Base-by-base conservation (phyloP, 1,284 basidiomycete genomes). In the Trichosporon ovoides region DNA sequence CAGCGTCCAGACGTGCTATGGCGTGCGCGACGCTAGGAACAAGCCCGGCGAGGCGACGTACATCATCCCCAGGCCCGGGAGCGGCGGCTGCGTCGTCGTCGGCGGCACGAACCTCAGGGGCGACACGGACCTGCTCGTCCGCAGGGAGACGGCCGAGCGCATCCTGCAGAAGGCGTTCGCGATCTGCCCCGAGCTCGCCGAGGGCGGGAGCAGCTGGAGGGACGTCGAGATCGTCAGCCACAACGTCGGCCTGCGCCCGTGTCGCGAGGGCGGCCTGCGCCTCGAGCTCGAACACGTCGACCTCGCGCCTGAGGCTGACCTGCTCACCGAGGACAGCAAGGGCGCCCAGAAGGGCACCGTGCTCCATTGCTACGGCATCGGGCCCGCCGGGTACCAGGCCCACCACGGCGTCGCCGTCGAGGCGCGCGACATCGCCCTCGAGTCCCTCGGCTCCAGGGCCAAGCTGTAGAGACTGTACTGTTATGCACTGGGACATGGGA, bases 321-420 rank as follows among this genome's bases (percentile, higher is more conserved):
- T 65, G 22, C 49, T 60, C 1, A 57, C 59, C 4, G 36, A 12
- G 20, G 43, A 20, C 55, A 52, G 22, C 6, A 28, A 48, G 34
- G 4, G 52, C 35, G 16, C 35, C 28, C 52, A 36, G 5, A 31
- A 24, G 80, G 53, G 75, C 78, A 75, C 75, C 10, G 80, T 86
- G 2, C 79, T 86, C 57, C 91, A 93, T 74, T 88, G 88, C 73
- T 90, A 82, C 69, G 88, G 82, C 22, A 79, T 82, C 38, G 77
- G 78, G 60, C 78, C 69, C 34, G 72, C 77, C 9, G 64, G 66
- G 60, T 78, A 73, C 62, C 75, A 77, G 66, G 58, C 64, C 16
- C 70, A 67, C 49, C 67, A 73, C 48, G 77, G 77, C 20, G 66
- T 76, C 6, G 73, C 77, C 2, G 62, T 69, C 46, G 73, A 79